Evolutionary conservation across 345 rosid species (phyloP), one percentile per base, ranked within the genome.

Genomic region (Populus nigra): DNA sequence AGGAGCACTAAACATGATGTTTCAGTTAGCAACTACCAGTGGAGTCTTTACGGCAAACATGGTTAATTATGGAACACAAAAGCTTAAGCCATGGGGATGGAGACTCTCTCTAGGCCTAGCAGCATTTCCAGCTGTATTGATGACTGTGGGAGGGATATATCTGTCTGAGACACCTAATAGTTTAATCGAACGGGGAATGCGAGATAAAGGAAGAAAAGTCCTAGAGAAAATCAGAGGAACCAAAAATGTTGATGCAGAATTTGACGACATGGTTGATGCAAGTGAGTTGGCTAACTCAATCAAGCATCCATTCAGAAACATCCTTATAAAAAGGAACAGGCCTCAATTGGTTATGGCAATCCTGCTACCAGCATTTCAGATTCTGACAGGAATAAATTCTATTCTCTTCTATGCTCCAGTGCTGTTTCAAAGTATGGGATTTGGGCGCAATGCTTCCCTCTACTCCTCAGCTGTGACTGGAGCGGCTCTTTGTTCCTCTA

Each of bases 321-420:
- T 96, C 66, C 85, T 96, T 10, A 25, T 86, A 84, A 93, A 65
- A 73, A 89, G 84, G 79, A 83, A 93, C 81, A 89, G 99, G 68
- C 97, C 98, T 7, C 94, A 96, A 69, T 69, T 96, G 63, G 90
- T 91, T 0, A 90, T 93, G 93, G 98, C 96, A 33, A 88, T 96
- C 10, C 89, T 72, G 81, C 90, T 96, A 92, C 97, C 97, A 0
- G 78, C 86, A 36, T 96, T 92, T 75, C 99, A 96, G 82, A 96
- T 96, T 76, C 90, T 96, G 25, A 93, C 99, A 1, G 99, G 99
- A 23, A 91, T 96, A 65, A 96, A 96, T 79, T 91, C 97, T 3
- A 93, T 96, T 75, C 93, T 96, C 68, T 96, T 96, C 84, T 96
- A 96, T 71, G 98, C 99, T 1, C 99, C 98, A 0, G 94, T 93